Evolutionary conservation across 768 basidiomycete species (phyloP).

Genomic region (Suillus paluster): DNA sequence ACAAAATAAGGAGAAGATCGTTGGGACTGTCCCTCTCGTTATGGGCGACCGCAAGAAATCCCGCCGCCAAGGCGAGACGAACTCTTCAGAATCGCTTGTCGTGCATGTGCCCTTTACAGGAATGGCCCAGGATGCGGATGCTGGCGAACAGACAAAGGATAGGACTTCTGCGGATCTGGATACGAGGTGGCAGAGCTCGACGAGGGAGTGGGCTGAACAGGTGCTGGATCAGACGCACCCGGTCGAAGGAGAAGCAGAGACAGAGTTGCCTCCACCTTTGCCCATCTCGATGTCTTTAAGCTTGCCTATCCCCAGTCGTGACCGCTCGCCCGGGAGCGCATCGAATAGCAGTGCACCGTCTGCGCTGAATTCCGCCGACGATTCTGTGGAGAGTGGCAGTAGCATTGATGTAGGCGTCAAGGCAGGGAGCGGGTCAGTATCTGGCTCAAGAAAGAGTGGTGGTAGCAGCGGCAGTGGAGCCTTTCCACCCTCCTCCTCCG

Average conservation of each 20-base stretch:
- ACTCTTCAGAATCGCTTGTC: slow-evolving; percentile 29
- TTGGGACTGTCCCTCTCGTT: slow-evolving; percentile 30
- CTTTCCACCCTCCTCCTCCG: slow-evolving; percentile 17
- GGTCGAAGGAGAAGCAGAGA: slow-evolving; percentile 10
- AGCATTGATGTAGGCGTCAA: slow-evolving; percentile 15
- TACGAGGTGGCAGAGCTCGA: slow-evolving; percentile 30
- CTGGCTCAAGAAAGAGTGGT: slow-evolving; percentile 11
- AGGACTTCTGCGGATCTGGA: slow-evolving; percentile 23
- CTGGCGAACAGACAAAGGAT: slow-evolving; percentile 10
- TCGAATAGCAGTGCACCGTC: slow-evolving; percentile 34
- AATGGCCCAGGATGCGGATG: neutral
- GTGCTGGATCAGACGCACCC: slow-evolving; percentile 38
- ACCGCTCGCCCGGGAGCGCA: slow-evolving; percentile 25
- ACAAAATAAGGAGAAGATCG: slow-evolving; percentile 11
- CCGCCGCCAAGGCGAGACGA: slow-evolving; percentile 17
- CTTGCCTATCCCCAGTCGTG: slow-evolving; percentile 17
- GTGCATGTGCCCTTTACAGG: slow-evolving; percentile 33
- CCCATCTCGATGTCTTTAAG: slow-evolving; percentile 12
- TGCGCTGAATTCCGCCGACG: slow-evolving; percentile 27
- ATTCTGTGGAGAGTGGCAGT: slow-evolving; percentile 21
- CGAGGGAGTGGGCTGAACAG: slow-evolving; percentile 53
- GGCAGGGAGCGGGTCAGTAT: slow-evolving; percentile 9
- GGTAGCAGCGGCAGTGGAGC: slow-evolving; percentile 16
- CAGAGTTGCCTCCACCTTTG: slow-evolving; percentile 7
- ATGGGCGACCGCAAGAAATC: slow-evolving; percentile 32